phyloP scores from a whole-genome alignment of 768 basidiomycete genomes.

The Arthromyces matolae region DNA sequence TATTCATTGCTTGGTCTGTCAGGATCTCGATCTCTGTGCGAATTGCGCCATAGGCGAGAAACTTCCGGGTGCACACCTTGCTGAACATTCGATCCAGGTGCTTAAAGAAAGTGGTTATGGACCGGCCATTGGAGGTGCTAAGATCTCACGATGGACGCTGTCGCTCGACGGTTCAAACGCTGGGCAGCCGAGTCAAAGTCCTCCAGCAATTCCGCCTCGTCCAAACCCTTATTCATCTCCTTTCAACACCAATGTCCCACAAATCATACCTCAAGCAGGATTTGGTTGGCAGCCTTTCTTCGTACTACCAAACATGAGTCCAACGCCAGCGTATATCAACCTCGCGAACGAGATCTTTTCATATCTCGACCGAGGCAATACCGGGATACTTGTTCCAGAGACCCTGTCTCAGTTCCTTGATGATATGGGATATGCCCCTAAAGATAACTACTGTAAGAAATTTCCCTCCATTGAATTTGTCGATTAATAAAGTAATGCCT shows the following conservation, averaged over 20 bases:
- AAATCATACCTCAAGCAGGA: background rate
- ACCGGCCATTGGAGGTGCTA: background rate
- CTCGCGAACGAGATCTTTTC: constrained; percentile 15
- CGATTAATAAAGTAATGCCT: background rate
- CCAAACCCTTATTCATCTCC: background rate
- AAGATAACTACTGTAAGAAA: constrained; percentile 10
- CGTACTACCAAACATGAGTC: constrained; percentile 8
- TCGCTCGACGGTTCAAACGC: too few species aligned
- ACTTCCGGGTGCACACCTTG: constrained; percentile 7
- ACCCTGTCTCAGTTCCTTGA: constrained; percentile 14
- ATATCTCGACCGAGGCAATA: constrained; percentile 11
- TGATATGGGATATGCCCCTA: constrained; percentile 10
- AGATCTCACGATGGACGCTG: constrained; percentile 9
- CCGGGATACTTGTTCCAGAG: constrained; percentile 11
- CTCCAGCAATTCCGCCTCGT: background rate
- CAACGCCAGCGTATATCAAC: constrained; percentile 11
- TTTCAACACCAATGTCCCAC: background rate
- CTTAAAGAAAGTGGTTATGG: constrained; percentile 11
- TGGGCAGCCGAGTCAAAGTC: too few species aligned
- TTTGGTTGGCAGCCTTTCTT: constrained; percentile 15
- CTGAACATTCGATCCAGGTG: constrained; percentile 8
- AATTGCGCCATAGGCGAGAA: constrained; percentile 12
- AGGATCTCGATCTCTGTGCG: constrained; percentile 12
- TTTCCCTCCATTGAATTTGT: background rate
- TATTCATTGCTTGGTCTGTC: constrained; percentile 10